Percentiles rank a stretch among this genome's conserved stretches.
Evolutionary conservation across 345 rosid species (phyloP).

Genomic region (Arabidopsis thaliana): DNA sequence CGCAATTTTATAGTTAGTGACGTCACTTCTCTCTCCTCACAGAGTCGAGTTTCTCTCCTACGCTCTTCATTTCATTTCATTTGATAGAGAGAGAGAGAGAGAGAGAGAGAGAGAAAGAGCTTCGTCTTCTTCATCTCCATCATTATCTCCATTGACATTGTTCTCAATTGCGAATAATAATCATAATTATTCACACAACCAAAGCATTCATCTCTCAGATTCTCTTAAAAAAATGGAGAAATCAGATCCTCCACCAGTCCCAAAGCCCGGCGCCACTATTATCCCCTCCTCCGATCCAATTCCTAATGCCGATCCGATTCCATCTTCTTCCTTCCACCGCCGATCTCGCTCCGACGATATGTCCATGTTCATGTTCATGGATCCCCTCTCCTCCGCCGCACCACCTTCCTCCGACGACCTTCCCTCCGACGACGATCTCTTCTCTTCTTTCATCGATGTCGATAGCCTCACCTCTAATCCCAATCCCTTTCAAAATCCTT

Average conservation of each 20-base stretch:
- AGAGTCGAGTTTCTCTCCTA: constrained; percentile 5
- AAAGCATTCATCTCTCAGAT: background rate
- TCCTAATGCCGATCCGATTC: constrained; percentile 16
- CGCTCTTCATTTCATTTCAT: constrained; percentile 4
- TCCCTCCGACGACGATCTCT: constrained; percentile 66
- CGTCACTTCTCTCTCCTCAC: constrained; percentile 45
- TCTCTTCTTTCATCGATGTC: constrained; percentile 67
- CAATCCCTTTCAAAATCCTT: constrained; percentile 38
- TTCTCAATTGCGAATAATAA: background rate
- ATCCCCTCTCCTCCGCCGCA: constrained; percentile 46
- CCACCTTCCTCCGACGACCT: constrained; percentile 55
- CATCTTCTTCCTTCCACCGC: constrained; percentile 52
- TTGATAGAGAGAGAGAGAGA: constrained; percentile 35
- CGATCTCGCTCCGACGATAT: constrained; percentile 67
- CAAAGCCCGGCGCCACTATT: background rate
- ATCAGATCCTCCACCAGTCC: constrained; percentile 21
- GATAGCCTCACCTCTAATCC: constrained; percentile 49
- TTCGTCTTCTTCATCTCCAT: background rate
- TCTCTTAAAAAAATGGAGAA: constrained; percentile 20
- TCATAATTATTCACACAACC: background rate
- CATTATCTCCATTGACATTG: constrained; percentile 15
- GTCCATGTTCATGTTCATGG: constrained; percentile 60
- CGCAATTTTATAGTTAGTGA: constrained; percentile 31
- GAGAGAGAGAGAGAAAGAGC: constrained; percentile 37
- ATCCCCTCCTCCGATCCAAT: constrained; percentile 22